Base-by-base conservation (phyloP, 2,329 filamentous ascomycete genomes). In the Colletotrichum liaoningense region DNA sequence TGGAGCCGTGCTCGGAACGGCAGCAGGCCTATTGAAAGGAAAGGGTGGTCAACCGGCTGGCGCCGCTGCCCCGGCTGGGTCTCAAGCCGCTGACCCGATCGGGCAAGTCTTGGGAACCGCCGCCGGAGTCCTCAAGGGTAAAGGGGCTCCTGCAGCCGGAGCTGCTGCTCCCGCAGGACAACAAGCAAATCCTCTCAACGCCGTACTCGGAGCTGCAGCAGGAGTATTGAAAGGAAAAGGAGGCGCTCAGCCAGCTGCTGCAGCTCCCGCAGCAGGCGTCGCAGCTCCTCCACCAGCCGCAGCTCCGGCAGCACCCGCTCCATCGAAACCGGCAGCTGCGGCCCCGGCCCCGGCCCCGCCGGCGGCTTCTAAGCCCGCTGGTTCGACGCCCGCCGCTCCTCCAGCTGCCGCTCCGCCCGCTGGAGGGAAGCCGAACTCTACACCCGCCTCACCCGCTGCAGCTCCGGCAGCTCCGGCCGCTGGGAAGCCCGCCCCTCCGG, bases 41-140 rank as follows among this genome's bases (percentile, higher is more conserved):
- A 72, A 72, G 28, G 69, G 69, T 1, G 64, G 24, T 11, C 69
- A 72, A n/a, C 69, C 69, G 19, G 69, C 69, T 57, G 69, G 66
- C 35, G 69, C 69, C 4, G 65, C 69, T 6, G 69, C 69, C 16
- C 69, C 69, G 2, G 69, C 69, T 9, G 69, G 69, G 14, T 58
- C 58, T 4, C 66, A 72, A 69, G 69, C 69, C 7, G 66, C 69
- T 1, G 59, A 69, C 16, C 69, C 69, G 0, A 35, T 72, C 7
- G 55, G 42, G 7, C 28, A 66, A 9, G 69, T 72, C 6, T 42
- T 72, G n/a, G 69, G 69, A 30, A 69, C 65, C 2, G 70, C 70
- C 8, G 70, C 65, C 4, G 70, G 70, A n/a, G 65, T 72, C 3
- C 42, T 73, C n/a, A 73, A 64, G 33, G 70, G 70, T n/a, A 73